Evolutionary conservation across 495 filamentous ascomycete genomes (phyloP), one percentile per base, ranked within the genome.

Genomic region (Penicillium ucsense): DNA sequence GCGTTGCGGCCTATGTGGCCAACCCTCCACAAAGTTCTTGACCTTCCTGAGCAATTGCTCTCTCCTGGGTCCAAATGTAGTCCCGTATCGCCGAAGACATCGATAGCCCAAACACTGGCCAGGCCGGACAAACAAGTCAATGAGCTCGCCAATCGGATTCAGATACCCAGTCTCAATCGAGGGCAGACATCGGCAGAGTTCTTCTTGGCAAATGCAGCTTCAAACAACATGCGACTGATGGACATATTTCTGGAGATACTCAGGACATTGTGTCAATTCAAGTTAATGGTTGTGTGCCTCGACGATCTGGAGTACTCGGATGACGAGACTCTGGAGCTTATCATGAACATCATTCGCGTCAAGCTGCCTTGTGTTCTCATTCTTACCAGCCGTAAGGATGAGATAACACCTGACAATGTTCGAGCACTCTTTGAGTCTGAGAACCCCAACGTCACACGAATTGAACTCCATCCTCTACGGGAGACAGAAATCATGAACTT

Each of bases 291-390:
- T 55, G 77, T 94, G 35, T 88, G 82, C 52, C 65, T 94, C 5
- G 89, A 95, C 56, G 89, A 95, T 59, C 68, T 94, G 11, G 88
- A 94, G 54, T 88, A 84, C 59, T 86, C 88, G 11, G 89, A 95
- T 55, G 79, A 86, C 39, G 89, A 95, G 55, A 89, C 84, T 4
- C 65, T 88, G 35, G 86, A 94, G 40, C 67, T 94, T 48, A 80
- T 94, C 28, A 73, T 79, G 44, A 81, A 84, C 53, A 84, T 94
- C 36, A 76, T 94, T 11, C 66, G 69, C 38, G 76, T 81, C 4
- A 82, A 81, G 54, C 73, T 94, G 29, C 86, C 85, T 4, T 84
- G 92, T 61, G 77, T 88, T 6, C 72, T 95, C 7, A 82, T 94
- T 35, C 66, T 94, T 11, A 64, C 70, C 9, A 70, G 68, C 31